Conservation (phyloP, 2,329 filamentous ascomycete genomes). For the Pezicula radicicola region DNA sequence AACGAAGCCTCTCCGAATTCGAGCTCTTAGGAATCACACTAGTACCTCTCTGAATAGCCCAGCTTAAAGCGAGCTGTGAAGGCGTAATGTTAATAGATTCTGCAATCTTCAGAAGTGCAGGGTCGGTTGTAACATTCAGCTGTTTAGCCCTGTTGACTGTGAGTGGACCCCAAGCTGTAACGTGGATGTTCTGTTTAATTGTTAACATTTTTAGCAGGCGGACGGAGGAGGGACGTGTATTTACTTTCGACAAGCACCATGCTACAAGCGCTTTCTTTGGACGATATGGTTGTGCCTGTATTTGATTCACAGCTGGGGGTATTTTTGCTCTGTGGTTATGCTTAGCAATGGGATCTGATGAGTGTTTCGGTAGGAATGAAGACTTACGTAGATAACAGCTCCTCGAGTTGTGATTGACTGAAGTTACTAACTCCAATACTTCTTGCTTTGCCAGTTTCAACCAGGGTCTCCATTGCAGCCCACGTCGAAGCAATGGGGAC, state of each 20-base stretch:
- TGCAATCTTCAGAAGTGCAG: slow-evolving; percentile 48
- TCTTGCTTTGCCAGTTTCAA: slow-evolving; percentile 34
- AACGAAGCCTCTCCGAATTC: slow-evolving; percentile 36
- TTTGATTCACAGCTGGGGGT: slow-evolving; percentile 62
- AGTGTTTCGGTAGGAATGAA: too few species aligned
- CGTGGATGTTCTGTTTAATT: slow-evolving; percentile 51
- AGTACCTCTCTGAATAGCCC: slow-evolving; percentile 51
- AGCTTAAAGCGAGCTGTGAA: slow-evolving; percentile 50
- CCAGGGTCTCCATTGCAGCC: slow-evolving; percentile 36
- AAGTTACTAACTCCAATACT: slow-evolving; percentile 53
- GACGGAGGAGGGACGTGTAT: not conserved
- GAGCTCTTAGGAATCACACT: slow-evolving; percentile 52
- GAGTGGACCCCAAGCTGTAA: slow-evolving; percentile 64
- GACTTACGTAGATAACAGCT: slow-evolving; percentile 37
- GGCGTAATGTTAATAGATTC: slow-evolving; percentile 48
- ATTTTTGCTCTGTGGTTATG: slow-evolving; percentile 44
- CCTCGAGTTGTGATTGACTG: slow-evolving; percentile 37
- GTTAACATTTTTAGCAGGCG: not conserved
- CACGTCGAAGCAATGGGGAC: slow-evolving; percentile 33
- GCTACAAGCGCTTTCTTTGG: slow-evolving; percentile 28
- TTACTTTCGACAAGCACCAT: not conserved
- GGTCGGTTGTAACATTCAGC: slow-evolving; percentile 39
- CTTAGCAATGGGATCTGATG: slow-evolving; percentile 2
- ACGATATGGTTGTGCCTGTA: slow-evolving; percentile 69
- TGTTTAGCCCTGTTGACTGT: slow-evolving; percentile 44